Evolutionary conservation across 768 basidiomycete genomes (phyloP), one percentile per base, ranked within the genome.

Genomic region (Agaricus subrufescens): DNA sequence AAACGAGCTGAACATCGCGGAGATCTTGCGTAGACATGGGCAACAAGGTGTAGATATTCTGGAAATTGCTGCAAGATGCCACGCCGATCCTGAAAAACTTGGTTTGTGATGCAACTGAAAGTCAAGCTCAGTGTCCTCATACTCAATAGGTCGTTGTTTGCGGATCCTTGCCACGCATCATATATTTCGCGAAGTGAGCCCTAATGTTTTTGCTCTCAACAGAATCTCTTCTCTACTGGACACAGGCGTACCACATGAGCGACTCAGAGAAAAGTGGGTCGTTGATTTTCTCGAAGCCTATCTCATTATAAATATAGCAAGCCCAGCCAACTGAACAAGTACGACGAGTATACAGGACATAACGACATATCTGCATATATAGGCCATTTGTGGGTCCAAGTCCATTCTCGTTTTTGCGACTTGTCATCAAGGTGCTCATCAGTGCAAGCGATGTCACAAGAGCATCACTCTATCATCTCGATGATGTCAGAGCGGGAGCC

Each of bases 171-270:
- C 67, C 0, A 62, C 64, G 5, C 62, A 64, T 25, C 62, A 68
- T 57, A 49, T 66, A 14, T 68, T 65, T 42, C 58, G 54, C 25
- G 67, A 68, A 54, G 57, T 68, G 11, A 44, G 56, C 7, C 67
- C 67, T 10, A 61, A 65, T 45, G 57, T 66, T 10, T 68, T 68
- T 30, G 62, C 63, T 12, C 65, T 65, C 44, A 68, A 65, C 45
- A 56, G 64, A 40, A 50, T 65, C 10, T 68, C 67, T 3, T 54
- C 51, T 39, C 15, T 62, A 10, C 26, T 59, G 15, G 61, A 62
- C 39, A 62, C 61, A 7, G 47, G 40, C 6, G 34, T 49, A 46
- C 47, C 54, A 15, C 54, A 56, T n/a, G 19, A 34, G 29, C 47
- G 25, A 29, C 23, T 56, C 6, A 38, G 42, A 30, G 46, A 43